Conservation (phyloP, 805 yeast genomes). For the Candida loeiensis region DNA sequence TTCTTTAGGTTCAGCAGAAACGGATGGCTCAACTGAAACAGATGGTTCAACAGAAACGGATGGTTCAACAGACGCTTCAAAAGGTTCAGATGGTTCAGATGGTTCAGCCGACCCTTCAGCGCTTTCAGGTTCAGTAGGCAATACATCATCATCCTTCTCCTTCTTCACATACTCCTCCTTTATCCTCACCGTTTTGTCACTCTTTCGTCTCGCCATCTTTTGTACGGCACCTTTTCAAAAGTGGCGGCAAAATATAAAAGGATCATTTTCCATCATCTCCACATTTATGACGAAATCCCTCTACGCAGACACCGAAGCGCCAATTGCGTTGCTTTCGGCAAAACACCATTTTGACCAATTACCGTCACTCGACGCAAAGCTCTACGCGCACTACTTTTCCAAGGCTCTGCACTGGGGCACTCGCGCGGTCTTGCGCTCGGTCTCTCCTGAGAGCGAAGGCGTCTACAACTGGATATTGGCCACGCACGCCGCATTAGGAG, state of each 20-base stretch:
- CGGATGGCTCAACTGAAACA: too few relatives aligned
- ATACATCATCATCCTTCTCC: conserved; percentile 2
- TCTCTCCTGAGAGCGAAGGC: conserved; percentile 74
- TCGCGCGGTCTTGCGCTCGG: conserved; percentile 74
- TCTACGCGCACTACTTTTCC: conserved; percentile 78
- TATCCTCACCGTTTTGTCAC: background rate
- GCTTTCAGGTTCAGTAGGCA: too few relatives aligned
- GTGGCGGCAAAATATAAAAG: background rate
- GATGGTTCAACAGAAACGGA: too few relatives aligned
- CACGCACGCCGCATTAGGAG: conserved; percentile 50
- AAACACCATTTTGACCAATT: conserved; percentile 65
- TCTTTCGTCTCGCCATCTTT: background rate
- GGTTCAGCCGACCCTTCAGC: too few relatives aligned
- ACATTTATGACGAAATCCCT: background rate
- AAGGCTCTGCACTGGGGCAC: conserved; percentile 84
- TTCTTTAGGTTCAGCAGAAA: too few relatives aligned
- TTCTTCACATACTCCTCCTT: conserved; percentile 9
- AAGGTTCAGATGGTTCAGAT: too few relatives aligned
- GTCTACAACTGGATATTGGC: conserved; percentile 67
- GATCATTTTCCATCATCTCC: background rate
- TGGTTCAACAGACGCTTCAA: too few relatives aligned
- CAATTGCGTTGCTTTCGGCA: conserved; percentile 51
- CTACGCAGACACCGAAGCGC: conserved; percentile 41
- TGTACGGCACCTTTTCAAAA: conserved; percentile 6
- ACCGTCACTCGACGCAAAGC: conserved; percentile 51